Base-by-base conservation (phyloP, 2,329 filamentous ascomycete species). In the Seiridium cupressi region DNA sequence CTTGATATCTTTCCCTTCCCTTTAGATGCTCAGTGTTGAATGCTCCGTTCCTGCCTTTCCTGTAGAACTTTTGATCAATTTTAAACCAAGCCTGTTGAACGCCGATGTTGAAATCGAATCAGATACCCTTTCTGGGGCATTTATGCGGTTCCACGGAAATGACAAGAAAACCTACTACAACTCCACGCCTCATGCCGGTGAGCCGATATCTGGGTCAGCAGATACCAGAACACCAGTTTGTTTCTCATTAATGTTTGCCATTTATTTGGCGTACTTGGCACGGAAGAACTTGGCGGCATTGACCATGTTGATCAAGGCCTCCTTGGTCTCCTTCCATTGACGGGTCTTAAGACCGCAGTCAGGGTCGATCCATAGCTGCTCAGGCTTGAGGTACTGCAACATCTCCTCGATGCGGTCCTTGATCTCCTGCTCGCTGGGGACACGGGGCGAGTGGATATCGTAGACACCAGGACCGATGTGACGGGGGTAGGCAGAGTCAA, bases 391-490 rank as follows among this genome's bases (percentile, higher is more conserved):
- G 86, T 92, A 93, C 81, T 91, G 85, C 68, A 99, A 88, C 95
- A 98, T 98, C 90, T 99, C 95, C 77, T 91, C 88, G 78, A 99
- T 91, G 76, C 95, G 91, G 82, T 93, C 90, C 88, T 92, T 94
- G 86, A 99, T 97, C 89, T 99, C 95, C 83, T 97, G 86, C 88
- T 97, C 91, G 76, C 88, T 90, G 74, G 95, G 95, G 63, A 99
- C 88, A 91, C 95, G 94, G 69, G 95, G 95, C 68, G 92, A 96
- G 91, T 99, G 95, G 84, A 99, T 99, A 82, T 99, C 95, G 79
- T 98, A 99, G 80, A 99, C 95, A 89, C 94, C 95, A 66, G 95
- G 95, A 66, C 95, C 95, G 72, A 99, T 99, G 86, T 99, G 94
- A 74, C 94, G 92, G 70, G 93, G 94, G 85, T 98, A 98, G 63